A percentile compares a stretch with the other conserved stretches of the same genome.
These are phyloP conservation scores for Macrolepiota dolichaula DNA, from an alignment of 768 basidiomycete species.

Conservation along the genomic window DNA sequence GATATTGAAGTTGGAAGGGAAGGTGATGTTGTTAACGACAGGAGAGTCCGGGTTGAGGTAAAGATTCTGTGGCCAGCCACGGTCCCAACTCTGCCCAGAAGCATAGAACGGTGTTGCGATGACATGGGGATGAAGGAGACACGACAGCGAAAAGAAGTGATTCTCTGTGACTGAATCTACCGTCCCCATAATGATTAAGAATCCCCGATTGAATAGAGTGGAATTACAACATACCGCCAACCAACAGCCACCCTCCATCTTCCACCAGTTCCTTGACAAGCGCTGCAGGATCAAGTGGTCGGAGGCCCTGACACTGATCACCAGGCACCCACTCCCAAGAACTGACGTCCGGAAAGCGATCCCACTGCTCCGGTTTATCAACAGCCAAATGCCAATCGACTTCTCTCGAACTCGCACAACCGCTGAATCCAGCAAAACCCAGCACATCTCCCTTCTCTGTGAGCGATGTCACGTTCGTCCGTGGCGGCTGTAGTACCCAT, in stretches of 20 bases:
- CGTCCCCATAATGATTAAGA: background rate
- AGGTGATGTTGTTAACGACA: conserved; percentile 34
- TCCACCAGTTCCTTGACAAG: conserved; percentile 59
- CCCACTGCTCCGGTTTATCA: conserved; percentile 43
- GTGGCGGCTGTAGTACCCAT: conserved; percentile 41
- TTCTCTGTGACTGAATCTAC: conserved; percentile 68
- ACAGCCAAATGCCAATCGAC: conserved; percentile 60
- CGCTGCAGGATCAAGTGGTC: conserved; percentile 34
- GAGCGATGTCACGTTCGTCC: conserved; percentile 28
- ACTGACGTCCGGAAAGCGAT: conserved; percentile 49
- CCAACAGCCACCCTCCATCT: conserved; percentile 66
- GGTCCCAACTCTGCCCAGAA: conserved; percentile 51
- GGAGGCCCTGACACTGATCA: conserved; percentile 35
- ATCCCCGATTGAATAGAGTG: background rate
- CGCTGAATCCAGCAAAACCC: conserved; percentile 52
- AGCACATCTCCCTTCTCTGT: conserved; percentile 40
- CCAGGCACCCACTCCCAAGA: conserved; percentile 55
- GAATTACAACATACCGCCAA: conserved; percentile 45
- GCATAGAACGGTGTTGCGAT: conserved; percentile 62
- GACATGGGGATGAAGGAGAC: conserved; percentile 63
- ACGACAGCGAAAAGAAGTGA: conserved; percentile 73
- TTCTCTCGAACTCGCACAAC: conserved; percentile 63
- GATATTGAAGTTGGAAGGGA: conserved; percentile 54
- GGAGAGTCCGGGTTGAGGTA: conserved; percentile 59
- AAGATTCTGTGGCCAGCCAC: conserved; percentile 62